Base-by-base conservation (phyloP, 805 yeast genomes). In the Kuraishia molischiana region DNA sequence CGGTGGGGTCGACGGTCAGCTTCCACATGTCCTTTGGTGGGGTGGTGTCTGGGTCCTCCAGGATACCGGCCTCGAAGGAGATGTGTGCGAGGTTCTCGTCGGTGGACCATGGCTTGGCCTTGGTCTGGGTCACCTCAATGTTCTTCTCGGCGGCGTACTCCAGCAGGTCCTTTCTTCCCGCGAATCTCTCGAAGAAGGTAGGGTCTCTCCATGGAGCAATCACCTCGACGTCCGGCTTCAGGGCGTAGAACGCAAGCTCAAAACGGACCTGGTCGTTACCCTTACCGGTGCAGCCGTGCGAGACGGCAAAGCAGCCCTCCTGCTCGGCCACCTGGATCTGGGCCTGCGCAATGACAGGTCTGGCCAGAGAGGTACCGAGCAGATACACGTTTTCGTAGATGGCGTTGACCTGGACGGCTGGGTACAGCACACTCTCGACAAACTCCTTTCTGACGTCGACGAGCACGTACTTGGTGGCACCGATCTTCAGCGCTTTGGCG, bases 11-110 rank as follows among this genome's bases (percentile, higher is more conserved):
- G 43, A 83, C 85, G 32, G 96, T 92, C 61, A 92, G 77, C 70
- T 92, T 92, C 98, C 98, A 92, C 98, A 92, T 92, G 64, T 92
- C 98, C 72, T 89, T 90, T 67, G 98, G 98, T 47, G 98, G 98
- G 38, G 98, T 92, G 52, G 90, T 79, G 64, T 92, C 85, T 58
- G 99, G 99, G 68, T 92, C 95, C 69, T 92, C 99, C 56, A 92
- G 77, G 51, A 92, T 92, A 67, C 99, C 99, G 47, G 99, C 99
- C 73, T 92, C 99, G 62, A 85, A 92, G 29, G 97, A 90, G 62
- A 92, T 92, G 67, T 92, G 99, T 34, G 97, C 98, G 78, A 90
- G 70, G 76, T 92, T 92, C 71, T 92, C 99, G 62, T 92, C 99
- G 41, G 98, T 92, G 28, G 97, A 89, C 99, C 99, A 92, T 52